Evolutionary conservation across 2,329 filamentous ascomycete species (phyloP), one percentile per base, ranked within the genome.

Genomic region (Apiospora phragmitis): DNA sequence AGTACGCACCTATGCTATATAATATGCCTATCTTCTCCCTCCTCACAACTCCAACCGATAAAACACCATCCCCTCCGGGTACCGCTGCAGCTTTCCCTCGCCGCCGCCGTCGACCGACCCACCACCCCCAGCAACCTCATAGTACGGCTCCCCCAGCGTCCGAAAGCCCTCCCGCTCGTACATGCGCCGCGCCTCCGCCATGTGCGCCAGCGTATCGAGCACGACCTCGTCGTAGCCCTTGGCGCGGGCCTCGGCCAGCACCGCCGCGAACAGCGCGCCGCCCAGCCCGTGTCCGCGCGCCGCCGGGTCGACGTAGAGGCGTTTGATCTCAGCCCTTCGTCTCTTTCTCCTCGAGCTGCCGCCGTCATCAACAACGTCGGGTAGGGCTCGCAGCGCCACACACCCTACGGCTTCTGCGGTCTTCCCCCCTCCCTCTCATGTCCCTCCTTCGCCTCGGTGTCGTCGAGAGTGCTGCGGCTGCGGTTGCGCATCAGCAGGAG

Each of bases 261-360:
- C 65, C n/a, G 42, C 65, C 8, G 38, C 65, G 38, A 66, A 66
- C 65, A 66, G 65, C 38, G 65, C 65, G 42, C 38, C 38, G 9
- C 65, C 65, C 38, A 66, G n/a, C n/a, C 65, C 14, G 42, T 9
- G n/a, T 9, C 65, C 65, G 38, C 38, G 38, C n/a, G 65, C 65
- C 38, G 65, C 42, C n/a, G 65, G 65, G 42, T 42, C 38, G 65
- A 66, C 65, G 65, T 66, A 66, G 38, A 66, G 65, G 26, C 65
- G 65, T 18, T 66, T 66, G 38, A 66, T 42, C 42, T 66, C 65
- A 12, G 38, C 38, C 65, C 32, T 65, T 12, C 65, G 14, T 18
- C 38, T 18, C 9, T 4, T 42, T 18, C 14, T 43, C 35, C 62
- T 21, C 11, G 38, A 14, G 11, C 24, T 9, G 11, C 18, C 62